phyloP scores from a whole-genome alignment of 208 protist species.

The Angomonas ambiguus region DNA sequence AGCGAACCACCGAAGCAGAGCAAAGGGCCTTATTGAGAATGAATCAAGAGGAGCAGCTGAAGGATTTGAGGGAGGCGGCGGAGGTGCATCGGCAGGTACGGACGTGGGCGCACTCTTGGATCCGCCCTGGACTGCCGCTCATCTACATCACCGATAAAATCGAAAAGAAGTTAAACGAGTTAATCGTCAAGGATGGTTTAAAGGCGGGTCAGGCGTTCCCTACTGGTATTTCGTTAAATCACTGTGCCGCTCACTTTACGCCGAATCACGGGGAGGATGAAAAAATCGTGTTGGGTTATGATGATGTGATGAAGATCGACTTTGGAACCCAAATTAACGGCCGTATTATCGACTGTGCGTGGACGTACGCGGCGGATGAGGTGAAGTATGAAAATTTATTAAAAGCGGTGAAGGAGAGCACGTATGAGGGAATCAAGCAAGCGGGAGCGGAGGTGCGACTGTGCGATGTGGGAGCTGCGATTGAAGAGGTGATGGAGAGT shows the following conservation, averaged over 20 bases:
- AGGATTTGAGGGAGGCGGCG: conserved; percentile 86
- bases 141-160: conserved; percentile 91
- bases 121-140: conserved; percentile 92
- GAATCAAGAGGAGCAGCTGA: conserved; percentile 49
- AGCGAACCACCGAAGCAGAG: conserved; percentile 89
- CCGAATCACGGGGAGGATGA: conserved; percentile 94
- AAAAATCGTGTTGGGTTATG: conserved; percentile 89
- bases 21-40: conserved; percentile 86
- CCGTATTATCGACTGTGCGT: conserved; percentile 97
- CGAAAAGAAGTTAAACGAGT: conserved; percentile 81
- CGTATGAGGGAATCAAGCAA: conserved; percentile 95
- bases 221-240: conserved; percentile 94
- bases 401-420: conserved; percentile 95
- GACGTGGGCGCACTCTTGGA: conserved; percentile 79
- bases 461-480: conserved; percentile 93
- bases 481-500: conserved; percentile 98
- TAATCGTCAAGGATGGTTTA: conserved; percentile 90
- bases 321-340: conserved; percentile 98
- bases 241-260: conserved; percentile 97
- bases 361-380: conserved; percentile 95
- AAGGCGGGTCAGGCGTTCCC: conserved; percentile 90
- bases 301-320: conserved; percentile 98
- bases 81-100: conserved; percentile 93
- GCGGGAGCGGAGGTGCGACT: conserved; percentile 96
- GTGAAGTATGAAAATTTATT: conserved; percentile 95